Evolutionary conservation across 176 grass and related monocot genomes (phyloP), one percentile per base, ranked within the genome.

Genomic region (Rhynchospora tenuis): DNA sequence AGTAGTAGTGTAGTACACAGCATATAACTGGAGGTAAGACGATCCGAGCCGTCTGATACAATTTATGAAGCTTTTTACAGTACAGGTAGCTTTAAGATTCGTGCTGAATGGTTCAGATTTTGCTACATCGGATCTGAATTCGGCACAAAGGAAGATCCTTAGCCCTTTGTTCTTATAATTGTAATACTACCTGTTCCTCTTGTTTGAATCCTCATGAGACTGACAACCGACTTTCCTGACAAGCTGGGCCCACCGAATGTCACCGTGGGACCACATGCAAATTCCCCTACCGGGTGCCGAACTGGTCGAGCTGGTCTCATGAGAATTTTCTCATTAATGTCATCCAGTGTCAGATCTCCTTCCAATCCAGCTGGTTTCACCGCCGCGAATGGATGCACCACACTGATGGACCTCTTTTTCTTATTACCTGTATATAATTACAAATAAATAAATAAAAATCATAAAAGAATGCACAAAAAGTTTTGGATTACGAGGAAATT

Each of bases 111-210:
- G 33, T 38, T 38, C 33, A 38, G 33, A 38, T 38, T 38, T 38
- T 38, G 33, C 1, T 38, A 38, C 33, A 38, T 38, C 2, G 33
- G 33, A 38, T 38, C 3, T 38, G 33, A 38, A 59, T 2, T 62
- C 58, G 48, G 0, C 58, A 42, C 0, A 15, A 59, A 60, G 26
- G 44, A 19, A 28, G 33, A 4, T 38, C 9, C 57, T 93, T 83
- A 99, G 7, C 88, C 93, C 88, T 70, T 95, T 33, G 96, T 99
- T 85, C 96, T 92, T 20, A 93, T 90, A 73, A 99, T 92, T 51
- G 91, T 99, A 45, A 99, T 88, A 22, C 89, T 95, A 59, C 96
- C 96, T 66, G 72, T 91, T 13, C 89, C 96, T 76, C 80, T 88
- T 2, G 96, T 99, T 31, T 84, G 94, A 82, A 99, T 99, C 86